Evolutionary conservation across 495 filamentous ascomycete species (phyloP).

Genomic region (Penicillium flavigenum): DNA sequence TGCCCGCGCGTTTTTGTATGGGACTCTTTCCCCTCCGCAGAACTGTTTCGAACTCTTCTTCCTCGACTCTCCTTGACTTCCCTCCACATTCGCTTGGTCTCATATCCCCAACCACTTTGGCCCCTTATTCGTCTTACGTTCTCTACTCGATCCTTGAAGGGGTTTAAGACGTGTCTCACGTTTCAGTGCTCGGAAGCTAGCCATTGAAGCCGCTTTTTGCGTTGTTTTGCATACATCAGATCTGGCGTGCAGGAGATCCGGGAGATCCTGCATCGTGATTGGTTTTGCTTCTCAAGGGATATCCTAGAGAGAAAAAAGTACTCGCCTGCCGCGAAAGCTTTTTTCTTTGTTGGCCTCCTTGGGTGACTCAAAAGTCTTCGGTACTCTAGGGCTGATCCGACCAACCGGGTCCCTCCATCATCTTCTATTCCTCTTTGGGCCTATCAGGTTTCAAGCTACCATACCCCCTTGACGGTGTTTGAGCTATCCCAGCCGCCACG

Average conservation of each 20-base stretch:
- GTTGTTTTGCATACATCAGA: constrained; percentile 15
- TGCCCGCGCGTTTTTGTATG: constrained; percentile 8
- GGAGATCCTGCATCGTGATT: constrained; percentile 3
- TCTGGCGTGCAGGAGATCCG: constrained; percentile 16
- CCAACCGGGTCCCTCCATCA: constrained; percentile 3
- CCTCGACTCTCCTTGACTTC: neutral
- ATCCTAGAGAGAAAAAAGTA: neutral
- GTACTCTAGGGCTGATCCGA: constrained; percentile 1
- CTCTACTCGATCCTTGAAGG: constrained; percentile 2
- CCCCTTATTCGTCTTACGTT: neutral
- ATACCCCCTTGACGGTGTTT: constrained; percentile 1
- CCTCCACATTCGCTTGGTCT: constrained; percentile 2
- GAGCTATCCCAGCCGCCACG: constrained; percentile 13
- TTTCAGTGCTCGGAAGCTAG: constrained; percentile 10
- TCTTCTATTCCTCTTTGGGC: neutral
- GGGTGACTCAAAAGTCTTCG: constrained; percentile 19
- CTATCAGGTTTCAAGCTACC: constrained; percentile 2
- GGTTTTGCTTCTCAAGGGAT: constrained; percentile 10
- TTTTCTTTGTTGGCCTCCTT: constrained; percentile 7
- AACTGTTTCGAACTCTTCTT: neutral
- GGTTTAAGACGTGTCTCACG: constrained; percentile 12
- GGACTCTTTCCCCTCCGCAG: constrained; percentile 1
- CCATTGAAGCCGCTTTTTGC: neutral
- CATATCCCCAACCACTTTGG: neutral
- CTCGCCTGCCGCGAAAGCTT: constrained; percentile 9